Base-by-base conservation (phyloP, 352 stramenopile genomes). In the Lagenidium giganteum region DNA sequence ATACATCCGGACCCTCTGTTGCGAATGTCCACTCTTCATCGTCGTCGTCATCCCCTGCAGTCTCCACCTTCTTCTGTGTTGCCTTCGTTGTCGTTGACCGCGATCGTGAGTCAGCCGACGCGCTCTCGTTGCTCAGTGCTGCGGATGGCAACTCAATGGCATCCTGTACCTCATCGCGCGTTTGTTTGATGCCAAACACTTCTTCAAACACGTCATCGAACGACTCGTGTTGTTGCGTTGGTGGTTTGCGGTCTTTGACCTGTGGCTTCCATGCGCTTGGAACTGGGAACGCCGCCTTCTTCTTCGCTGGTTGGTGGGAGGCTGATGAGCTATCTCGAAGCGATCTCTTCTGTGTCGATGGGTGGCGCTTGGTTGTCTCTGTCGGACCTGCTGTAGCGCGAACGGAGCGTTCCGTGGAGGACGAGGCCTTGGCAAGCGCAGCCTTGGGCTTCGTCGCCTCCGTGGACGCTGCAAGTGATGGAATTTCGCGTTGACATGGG, bases 151-250 rank as follows among this genome's bases (percentile, higher is more conserved):
- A n/a, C n/a, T n/a, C n/a, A n/a, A n/a, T n/a, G n/a, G n/a, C n/a
- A n/a, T n/a, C n/a, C n/a, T n/a, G n/a, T n/a, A n/a, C n/a, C n/a
- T n/a, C n/a, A n/a, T n/a, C n/a, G n/a, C n/a, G n/a, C n/a, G 34
- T 40, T 40, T 20, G 9, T 20, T n/a, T 16, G 0, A 23, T n/a
- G n/a, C 51, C 50, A 32, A 61, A 61, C 22, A 65, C 47, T 25
- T 65, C 56, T 4, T 37, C 46, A 31, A 61, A 65, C 1, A 65
- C 51, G 8, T 57, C 42, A 5, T 65, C 56, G 34, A 65, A 65
- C 7, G 39, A 41, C 22, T 65, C 55, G 6, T 18, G 33, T 18
- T 35, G 33, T 25, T 24, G 23, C 25, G 26, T n/a, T n/a, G n/a
- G n/a, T n/a, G n/a, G n/a, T n/a, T n/a, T 14, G 9, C 28, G 28